Evolutionary conservation across 2,329 filamentous ascomycete genomes (phyloP).

Genomic region (Neonectria coccinea): DNA sequence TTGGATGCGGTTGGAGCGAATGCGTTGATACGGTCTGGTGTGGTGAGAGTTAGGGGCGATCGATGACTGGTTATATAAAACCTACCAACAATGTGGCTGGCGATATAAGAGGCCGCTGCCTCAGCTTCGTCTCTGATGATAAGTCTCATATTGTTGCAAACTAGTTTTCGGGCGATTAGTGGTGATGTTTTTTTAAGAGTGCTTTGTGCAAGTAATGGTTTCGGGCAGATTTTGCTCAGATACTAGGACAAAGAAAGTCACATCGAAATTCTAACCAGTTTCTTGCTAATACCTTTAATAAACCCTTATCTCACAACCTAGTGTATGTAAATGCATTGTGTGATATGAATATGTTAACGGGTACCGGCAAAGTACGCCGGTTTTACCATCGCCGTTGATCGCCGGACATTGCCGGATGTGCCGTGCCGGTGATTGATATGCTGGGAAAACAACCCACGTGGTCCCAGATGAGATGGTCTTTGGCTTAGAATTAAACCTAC

Average conservation of each 20-base stretch:
- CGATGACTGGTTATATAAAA: not conserved
- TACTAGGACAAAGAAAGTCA: not conserved
- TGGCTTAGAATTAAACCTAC: too few relatives aligned
- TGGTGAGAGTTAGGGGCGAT: not conserved
- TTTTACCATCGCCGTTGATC: not conserved
- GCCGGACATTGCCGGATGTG: not conserved
- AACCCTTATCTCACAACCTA: not conserved
- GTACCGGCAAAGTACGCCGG: not conserved
- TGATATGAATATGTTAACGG: not conserved
- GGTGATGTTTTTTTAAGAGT: not conserved
- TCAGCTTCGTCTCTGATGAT: not conserved
- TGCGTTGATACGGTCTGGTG: conserved; percentile 52
- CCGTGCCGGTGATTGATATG: not conserved
- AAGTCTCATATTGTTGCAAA: not conserved
- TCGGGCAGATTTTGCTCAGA: too few relatives aligned
- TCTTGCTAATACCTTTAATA: not conserved
- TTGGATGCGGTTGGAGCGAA: conserved; percentile 36
- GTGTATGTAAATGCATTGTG: not conserved
- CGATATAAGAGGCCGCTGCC: not conserved
- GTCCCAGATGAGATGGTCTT: too few relatives aligned
- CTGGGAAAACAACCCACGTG: too few relatives aligned
- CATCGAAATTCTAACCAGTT: not conserved
- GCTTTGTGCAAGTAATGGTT: not conserved
- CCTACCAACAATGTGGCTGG: not conserved
- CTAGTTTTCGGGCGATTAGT: not conserved